Evolutionary conservation across 305 asterid genomes (phyloP), one percentile per base, ranked within the genome.

Genomic region (Plantago coronopus): DNA sequence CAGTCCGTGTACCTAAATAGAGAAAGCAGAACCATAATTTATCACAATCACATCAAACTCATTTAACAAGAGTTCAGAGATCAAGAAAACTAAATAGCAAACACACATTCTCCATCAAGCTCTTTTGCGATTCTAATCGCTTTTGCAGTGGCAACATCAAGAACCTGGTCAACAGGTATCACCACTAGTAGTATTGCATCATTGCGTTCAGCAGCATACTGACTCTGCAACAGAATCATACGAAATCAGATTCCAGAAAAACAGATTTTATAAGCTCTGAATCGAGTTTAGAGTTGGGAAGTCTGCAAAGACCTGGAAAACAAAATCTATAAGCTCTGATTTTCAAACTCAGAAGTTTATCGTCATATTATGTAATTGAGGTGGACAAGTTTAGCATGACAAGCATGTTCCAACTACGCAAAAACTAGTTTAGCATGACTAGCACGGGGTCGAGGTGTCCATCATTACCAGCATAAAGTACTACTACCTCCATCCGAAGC

Each of bases 101-200:
- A 69, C 96, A 48, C 64, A 88, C 96, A 77, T 80, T 88, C 95
- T 67, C 87, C 85, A 73, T 88, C 96, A 69, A 76, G 83, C 65
- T 88, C 96, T 76, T 83, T 88, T 3, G 95, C 96, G 66, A 86
- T 81, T 71, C 94, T 76, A 65, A 88, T 64, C 57, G 94, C 94
- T 81, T 88, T 86, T 53, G 83, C 79, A 46, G 96, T 74, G 62
- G 86, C 83, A 59, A 88, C 88, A 72, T 88, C 95, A 9, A 85
- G 91, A 53, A 90, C 96, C 73, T 83, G 96, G 59, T 84, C 69
- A 42, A 95, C 96, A 62, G 96, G 88, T 71, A 88, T 82, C 61
- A 88, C 81, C 54, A 88, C 83, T 72, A 88, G 75, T 68, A 88
- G 78, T 68, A 88, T 86, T 47, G 95, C 90, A 74, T 88, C 96